Conservation (phyloP, 169 alveolate genomes). For the Haemoproteus tartakovskyi region DNA sequence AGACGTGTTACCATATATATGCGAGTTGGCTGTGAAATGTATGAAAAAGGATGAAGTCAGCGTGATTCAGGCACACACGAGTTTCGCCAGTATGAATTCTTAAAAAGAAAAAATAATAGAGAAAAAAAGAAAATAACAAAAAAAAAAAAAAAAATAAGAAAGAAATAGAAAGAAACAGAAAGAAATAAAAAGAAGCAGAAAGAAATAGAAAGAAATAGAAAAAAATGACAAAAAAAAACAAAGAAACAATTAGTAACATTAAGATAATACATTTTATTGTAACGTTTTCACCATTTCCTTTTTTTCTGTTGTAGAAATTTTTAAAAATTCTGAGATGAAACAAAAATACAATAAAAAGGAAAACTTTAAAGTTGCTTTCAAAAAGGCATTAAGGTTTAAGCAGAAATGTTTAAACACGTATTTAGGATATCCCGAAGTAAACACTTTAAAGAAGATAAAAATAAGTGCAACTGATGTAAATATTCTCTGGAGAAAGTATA, state of each 20-base stretch:
- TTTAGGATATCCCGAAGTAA: background rate
- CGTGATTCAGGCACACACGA: slow-evolving; percentile 51
- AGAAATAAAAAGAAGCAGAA: too few species aligned
- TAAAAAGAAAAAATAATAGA: too few species aligned
- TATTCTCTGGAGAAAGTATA: slow-evolving; percentile 4
- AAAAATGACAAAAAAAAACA: too few species aligned
- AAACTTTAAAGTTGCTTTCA: slow-evolving; percentile 51
- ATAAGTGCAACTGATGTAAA: slow-evolving; percentile 38
- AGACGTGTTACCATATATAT: slow-evolving; percentile 51
- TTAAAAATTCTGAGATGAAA: slow-evolving; percentile 41
- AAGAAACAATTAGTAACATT: too few species aligned
- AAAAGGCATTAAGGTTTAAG: slow-evolving; percentile 34
- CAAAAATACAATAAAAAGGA: slow-evolving; percentile 43
- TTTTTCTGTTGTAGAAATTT: slow-evolving; percentile 7
- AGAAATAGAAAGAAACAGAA: too few species aligned
- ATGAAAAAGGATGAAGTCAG: slow-evolving; percentile 54
- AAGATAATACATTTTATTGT: too few species aligned
- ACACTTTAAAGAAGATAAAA: slow-evolving; percentile 7
- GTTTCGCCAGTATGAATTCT: slow-evolving; percentile 56
- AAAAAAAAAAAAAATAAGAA: too few species aligned
- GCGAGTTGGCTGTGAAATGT: slow-evolving; percentile 53
- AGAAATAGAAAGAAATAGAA: too few species aligned
- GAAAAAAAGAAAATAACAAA: too few species aligned
- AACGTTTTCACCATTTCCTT: too few species aligned
- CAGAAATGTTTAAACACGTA: slow-evolving; percentile 43